Percentiles rank a stretch among this genome's conserved stretches.
These are phyloP conservation scores for Grosmannia huntii DNA, from an alignment of 2,329 filamentous ascomycete genomes.

Conservation along the genomic window DNA sequence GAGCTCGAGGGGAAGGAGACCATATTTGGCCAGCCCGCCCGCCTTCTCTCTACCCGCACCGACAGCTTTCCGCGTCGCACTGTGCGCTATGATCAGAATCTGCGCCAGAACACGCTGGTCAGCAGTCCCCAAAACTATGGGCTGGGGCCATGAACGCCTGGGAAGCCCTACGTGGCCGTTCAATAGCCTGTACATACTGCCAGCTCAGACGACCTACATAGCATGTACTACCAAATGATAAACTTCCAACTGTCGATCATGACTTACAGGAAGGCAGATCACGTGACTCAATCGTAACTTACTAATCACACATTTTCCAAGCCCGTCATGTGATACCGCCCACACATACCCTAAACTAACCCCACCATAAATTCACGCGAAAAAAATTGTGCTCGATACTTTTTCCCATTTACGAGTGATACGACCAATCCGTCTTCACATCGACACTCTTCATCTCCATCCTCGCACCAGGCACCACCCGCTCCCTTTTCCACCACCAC, in stretches of 20 bases:
- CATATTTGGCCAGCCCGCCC: constrained; percentile 19
- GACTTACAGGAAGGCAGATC: background rate
- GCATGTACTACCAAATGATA: constrained; percentile 6
- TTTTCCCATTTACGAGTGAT: background rate
- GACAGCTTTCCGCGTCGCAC: constrained; percentile 2
- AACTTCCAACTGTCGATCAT: background rate
- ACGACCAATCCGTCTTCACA: background rate
- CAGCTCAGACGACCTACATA: background rate
- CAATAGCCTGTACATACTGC: background rate
- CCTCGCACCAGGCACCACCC: constrained; percentile 3
- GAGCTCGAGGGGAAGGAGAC: constrained; percentile 27
- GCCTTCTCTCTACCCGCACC: constrained; percentile 14
- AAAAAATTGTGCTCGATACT: background rate
- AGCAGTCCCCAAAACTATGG: constrained; percentile 27
- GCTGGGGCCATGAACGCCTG: constrained; percentile 12
- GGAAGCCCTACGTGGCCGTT: background rate
- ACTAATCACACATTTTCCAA: no score
- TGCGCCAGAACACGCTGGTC: constrained; percentile 15
- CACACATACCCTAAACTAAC: constrained; percentile 4
- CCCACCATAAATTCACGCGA: background rate
- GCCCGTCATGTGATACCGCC: background rate
- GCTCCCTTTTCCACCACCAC: constrained; percentile 17
- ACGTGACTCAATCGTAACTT: background rate
- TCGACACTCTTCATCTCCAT: background rate
- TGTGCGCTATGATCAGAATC: background rate